These are phyloP conservation scores for Plantago ovata DNA, from an alignment of 257 asterid species.

Conservation along the genomic window DNA sequence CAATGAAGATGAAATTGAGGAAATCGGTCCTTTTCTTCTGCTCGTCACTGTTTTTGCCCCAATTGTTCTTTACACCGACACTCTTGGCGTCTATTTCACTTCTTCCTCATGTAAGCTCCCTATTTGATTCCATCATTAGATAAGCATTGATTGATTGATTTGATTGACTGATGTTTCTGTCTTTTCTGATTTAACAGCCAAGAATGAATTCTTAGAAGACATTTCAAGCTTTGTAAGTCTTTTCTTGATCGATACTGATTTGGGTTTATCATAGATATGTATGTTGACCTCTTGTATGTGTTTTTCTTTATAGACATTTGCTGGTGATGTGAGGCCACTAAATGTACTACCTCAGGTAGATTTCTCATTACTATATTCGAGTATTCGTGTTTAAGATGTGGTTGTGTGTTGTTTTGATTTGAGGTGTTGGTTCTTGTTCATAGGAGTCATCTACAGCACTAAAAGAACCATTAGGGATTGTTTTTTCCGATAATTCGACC, in stretches of 20 bases:
- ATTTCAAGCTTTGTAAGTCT: conserved; percentile 70
- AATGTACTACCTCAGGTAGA: conserved; percentile 59
- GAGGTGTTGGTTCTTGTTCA: conserved; percentile 11
- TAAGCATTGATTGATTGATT: too few relatives aligned
- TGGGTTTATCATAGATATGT: not conserved
- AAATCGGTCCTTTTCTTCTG: conserved; percentile 58
- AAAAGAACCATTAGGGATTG: conserved; percentile 10
- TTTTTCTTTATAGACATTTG: conserved; percentile 36
- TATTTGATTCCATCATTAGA: conserved; percentile 11
- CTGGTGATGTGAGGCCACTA: conserved; percentile 51
- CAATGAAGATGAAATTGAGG: conserved; percentile 53
- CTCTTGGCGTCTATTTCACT: conserved; percentile 53
- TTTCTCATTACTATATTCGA: not conserved
- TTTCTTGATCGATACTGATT: conserved; percentile 11
- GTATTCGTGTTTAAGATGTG: conserved; percentile 12
- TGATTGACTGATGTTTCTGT: conserved; percentile 8
- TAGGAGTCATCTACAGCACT: conserved; percentile 16
- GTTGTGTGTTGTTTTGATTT: conserved; percentile 28
- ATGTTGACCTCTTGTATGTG: conserved; percentile 15
- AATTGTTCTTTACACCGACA: conserved; percentile 66
- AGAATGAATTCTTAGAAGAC: conserved; percentile 61
- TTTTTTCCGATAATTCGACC: conserved; percentile 10
- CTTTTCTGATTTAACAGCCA: conserved; percentile 41
- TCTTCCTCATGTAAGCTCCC: conserved; percentile 57
- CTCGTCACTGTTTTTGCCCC: conserved; percentile 78